Evolutionary conservation across 306 rosid species (phyloP).

Genomic region (Mimosa pudica): DNA sequence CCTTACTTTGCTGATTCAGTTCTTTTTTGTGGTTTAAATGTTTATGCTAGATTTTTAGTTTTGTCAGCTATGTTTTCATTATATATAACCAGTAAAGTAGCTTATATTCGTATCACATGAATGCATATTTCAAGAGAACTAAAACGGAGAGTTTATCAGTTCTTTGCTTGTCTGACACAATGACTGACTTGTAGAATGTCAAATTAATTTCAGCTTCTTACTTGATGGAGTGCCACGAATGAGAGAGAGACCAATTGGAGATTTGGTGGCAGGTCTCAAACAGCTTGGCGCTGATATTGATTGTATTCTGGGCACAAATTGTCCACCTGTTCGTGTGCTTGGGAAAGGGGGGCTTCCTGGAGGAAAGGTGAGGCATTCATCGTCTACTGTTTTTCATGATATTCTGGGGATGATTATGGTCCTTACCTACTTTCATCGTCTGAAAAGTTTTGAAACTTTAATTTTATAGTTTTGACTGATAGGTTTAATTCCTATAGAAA

Average conservation of each 20-base stretch:
- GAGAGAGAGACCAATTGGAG: slow-evolving; percentile 99
- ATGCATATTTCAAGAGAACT: neutral
- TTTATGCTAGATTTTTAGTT: neutral
- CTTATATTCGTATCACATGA: slow-evolving; percentile 9
- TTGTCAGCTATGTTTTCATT: neutral
- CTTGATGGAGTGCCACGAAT: slow-evolving; percentile 99
- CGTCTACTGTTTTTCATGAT: slow-evolving; percentile 6
- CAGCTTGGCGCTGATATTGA: slow-evolving; percentile 98
- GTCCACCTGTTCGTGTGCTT: slow-evolving; percentile 92
- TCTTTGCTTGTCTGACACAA: slow-evolving; percentile 10
- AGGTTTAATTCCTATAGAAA: neutral
- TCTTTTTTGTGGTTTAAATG: neutral
- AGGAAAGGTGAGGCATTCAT: slow-evolving; percentile 71
- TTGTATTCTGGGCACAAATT: slow-evolving; percentile 89
- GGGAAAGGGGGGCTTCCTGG: slow-evolving; percentile 99
- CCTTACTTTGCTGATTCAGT: neutral
- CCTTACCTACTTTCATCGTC: neutral
- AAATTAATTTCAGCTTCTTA: slow-evolving; percentile 59
- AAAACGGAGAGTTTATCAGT: neutral
- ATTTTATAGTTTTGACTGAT: neutral
- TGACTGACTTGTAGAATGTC: slow-evolving; percentile 26
- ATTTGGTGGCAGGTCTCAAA: slow-evolving; percentile 88
- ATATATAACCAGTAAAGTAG: neutral
- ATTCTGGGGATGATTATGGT: neutral
- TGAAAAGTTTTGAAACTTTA: neutral